Evolutionary conservation across 2,329 filamentous ascomycete species (phyloP), one percentile per base, ranked within the genome.

Genomic region (Ceratocystis huliohia): DNA sequence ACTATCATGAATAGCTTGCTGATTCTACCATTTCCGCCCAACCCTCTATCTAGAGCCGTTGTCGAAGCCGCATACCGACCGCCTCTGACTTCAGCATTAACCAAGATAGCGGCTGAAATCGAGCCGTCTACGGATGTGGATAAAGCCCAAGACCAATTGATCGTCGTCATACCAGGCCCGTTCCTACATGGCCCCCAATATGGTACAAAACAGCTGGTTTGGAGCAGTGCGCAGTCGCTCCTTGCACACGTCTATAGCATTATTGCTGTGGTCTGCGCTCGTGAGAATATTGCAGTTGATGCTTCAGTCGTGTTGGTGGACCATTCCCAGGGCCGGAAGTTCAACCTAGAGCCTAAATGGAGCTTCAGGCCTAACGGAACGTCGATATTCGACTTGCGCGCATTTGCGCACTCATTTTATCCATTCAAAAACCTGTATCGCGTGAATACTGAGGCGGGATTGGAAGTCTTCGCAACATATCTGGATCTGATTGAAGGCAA

Each of bases 171-270:
- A 46, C 81, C 82, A 1, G 82, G 82, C 61, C 83, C 86, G 1
- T 78, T 87, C 64, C 79, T 91, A 13, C 76, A 20, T 79, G 61
- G 80, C 82, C 22, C 76, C 76, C 41, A 76, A 78, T 28, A 68
- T 76, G 37, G 78, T 82, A 59, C 80, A 69, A 50, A 82, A 70
- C 78, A 81, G 28, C 77, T 83, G 59, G 78, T 83, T 20, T 96
- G 91, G 81, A 73, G 80, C 44, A 76, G 81, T n/a, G 82, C 86
- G 0, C 91, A 96, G 74, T 79, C 81, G n/a, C 79, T 93, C 4
- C 76, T 96, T 25, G 88, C 88, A 2, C 83, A 83, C 30, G 73
- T 95, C 28, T 97, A 97, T 79, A 85, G 86, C 71, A 81, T 96
- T 63, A 78, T 94, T 66, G 87, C 87, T 44, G 78, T 86, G 59